Percentiles rank a stretch among this genome's conserved stretches.
Conservation (phyloP, 805 yeast species). For the Wickerhamomyces silvicola region DNA sequence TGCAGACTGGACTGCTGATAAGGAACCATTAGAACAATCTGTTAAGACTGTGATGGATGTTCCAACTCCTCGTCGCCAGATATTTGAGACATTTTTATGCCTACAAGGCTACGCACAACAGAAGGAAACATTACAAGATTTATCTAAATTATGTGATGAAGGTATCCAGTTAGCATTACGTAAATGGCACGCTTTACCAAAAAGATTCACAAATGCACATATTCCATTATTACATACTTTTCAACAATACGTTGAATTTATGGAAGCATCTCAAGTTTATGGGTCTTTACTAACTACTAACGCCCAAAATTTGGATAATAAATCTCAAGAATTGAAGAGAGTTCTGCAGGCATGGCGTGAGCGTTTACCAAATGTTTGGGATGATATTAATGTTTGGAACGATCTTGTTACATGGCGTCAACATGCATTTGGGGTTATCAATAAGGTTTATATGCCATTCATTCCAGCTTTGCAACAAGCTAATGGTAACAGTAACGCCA, state of each 20-base stretch:
- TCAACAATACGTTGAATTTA: conserved; percentile 95
- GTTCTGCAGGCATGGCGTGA: conserved; percentile 98
- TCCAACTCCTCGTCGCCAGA: conserved; percentile 95
- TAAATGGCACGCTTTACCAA: conserved; percentile 89
- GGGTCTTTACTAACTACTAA: conserved; percentile 82
- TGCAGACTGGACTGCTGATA: conserved; percentile 95
- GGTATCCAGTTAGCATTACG: conserved; percentile 89
- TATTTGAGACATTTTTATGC: conserved; percentile 89
- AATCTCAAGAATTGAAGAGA: conserved; percentile 90
- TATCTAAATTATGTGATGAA: conserved; percentile 85
- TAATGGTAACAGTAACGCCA: conserved; percentile 61
- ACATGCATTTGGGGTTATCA: conserved; percentile 94
- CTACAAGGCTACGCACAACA: conserved; percentile 92
- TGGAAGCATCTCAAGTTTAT: conserved; percentile 95
- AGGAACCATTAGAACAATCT: conserved; percentile 89
- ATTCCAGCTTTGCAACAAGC: conserved; percentile 77
- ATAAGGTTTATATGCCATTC: conserved; percentile 88
- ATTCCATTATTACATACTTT: conserved; percentile 85
- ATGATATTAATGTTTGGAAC: conserved; percentile 96
- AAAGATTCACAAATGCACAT: conserved; percentile 71
- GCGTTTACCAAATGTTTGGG: conserved; percentile 94
- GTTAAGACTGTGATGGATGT: conserved; percentile 97
- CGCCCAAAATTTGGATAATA: conserved; percentile 85
- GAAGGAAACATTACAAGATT: conserved; percentile 76
- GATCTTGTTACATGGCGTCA: conserved; percentile 98